These are phyloP conservation scores for Eucalyptus caleyi DNA, from an alignment of 345 rosid genomes.

Conservation along the genomic window DNA sequence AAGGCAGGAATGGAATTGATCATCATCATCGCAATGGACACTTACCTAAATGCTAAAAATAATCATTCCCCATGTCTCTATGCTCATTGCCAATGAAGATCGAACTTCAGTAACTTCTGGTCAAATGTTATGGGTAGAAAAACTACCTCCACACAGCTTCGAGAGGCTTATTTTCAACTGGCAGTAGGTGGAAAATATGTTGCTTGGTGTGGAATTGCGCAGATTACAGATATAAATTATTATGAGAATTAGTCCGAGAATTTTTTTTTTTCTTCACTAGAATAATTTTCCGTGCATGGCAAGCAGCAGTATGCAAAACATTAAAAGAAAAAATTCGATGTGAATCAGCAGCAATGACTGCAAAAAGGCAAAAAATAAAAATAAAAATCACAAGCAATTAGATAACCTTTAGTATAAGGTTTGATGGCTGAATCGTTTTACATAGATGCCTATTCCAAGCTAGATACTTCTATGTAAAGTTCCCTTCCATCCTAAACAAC, in stretches of 20 bases:
- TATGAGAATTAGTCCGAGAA: neutral
- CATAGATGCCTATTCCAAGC: neutral
- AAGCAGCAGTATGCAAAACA: neutral
- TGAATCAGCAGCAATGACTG: neutral
- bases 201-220: neutral
- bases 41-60: neutral
- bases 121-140: neutral
- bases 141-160: neutral
- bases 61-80: neutral
- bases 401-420: neutral
- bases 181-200: neutral
- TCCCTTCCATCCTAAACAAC: neutral
- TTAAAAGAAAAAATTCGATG: neutral
- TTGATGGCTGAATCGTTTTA: neutral
- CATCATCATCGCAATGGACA: neutral
- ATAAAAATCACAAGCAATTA: neutral
- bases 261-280: neutral
- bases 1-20: neutral
- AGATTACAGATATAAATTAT: neutral
- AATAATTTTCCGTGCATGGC: neutral
- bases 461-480: neutral
- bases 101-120: neutral
- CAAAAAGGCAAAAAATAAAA: neutral
- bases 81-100: neutral
- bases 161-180: neutral